Evolutionary conservation across 1,284 basidiomycete species (phyloP).

Genomic region (Volvariella volvacea): DNA sequence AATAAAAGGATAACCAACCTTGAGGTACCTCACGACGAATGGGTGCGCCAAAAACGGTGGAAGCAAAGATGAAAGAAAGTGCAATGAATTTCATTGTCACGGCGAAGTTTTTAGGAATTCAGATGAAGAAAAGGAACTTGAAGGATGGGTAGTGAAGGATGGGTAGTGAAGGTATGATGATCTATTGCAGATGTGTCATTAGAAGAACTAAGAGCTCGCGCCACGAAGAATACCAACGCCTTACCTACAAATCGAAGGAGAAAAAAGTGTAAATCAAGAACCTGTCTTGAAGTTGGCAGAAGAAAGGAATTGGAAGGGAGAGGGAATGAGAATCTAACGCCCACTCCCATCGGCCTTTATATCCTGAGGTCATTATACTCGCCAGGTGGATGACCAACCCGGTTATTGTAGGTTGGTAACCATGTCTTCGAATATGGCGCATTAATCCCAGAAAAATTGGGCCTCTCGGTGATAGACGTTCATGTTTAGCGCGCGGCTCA

Average conservation of each 20-base stretch:
- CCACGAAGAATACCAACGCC: too few species aligned
- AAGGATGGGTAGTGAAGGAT: not conserved
- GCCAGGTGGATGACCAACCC: too few species aligned
- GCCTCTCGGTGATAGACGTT: too few species aligned
- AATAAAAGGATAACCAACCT: conserved; percentile 28
- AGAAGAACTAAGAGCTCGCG: too few species aligned
- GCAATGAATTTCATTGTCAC: conserved; percentile 39
- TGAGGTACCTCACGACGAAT: conserved; percentile 61
- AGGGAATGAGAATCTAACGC: conserved; percentile 14
- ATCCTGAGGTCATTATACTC: not conserved
- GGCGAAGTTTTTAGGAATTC: too few species aligned
- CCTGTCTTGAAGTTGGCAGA: conserved; percentile 47
- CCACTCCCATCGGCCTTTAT: conserved; percentile 11
- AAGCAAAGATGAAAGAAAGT: conserved; percentile 30
- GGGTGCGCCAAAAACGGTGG: conserved; percentile 32
- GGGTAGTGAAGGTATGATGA: too few species aligned
- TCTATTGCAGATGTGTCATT: too few species aligned
- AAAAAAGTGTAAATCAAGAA: conserved; percentile 35
- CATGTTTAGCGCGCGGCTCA: too few species aligned
- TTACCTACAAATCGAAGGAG: conserved; percentile 9
- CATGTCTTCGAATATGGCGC: too few species aligned
- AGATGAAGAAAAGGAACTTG: conserved; percentile 17
- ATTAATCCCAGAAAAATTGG: too few species aligned
- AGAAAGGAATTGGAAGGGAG: conserved; percentile 24
- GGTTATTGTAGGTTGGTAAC: too few species aligned